Base-by-base conservation (phyloP, 139 green algal genomes). In the Desmodesmus armatus region DNA sequence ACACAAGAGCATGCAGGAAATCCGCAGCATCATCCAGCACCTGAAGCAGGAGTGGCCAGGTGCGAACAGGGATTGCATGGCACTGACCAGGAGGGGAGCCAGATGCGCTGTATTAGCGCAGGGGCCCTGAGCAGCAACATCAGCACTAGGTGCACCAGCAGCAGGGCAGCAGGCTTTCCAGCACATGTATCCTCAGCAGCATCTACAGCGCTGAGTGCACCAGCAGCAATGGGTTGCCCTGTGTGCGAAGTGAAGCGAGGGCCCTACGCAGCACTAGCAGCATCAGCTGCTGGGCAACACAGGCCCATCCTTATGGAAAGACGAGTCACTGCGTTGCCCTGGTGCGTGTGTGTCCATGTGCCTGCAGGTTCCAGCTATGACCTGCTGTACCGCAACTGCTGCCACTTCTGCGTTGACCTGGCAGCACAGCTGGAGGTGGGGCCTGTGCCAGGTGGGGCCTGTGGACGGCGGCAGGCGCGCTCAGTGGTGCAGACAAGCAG, bases 361-460 rank as follows among this genome's bases (percentile, higher is more conserved):
- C 6, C 3, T 43, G 43, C 73, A 55, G 41, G 62, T 3, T 41
- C 6, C 63, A 79, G 63, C 17, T 97, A 97, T 73, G 94, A 97
- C 75, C 84, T 96, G 49, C 86, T 96, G 47, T 63, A 49, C 11
- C 89, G 81, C 27, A 97, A 97, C 83, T 97, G 94, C 86, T 96
- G 94, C 85, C 92, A 96, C 85, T 97, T 97, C 60, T 96, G 92
- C 47, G 91, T 95, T 43, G 88, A 88, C 39, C 88, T 96, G n/a
- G 89, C 81, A 44, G n/a, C 63, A 7, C 53, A 53, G 63, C 85
- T 97, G 33, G 90, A 87, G 0, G 87, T 89, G 65, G 58, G 70
- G 21, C 71, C 71, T 11, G 80, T 87, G 29, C 89, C 89, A 47
- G 89, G 89, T 88, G 58, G 4, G 81, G 58, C 33, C n/a, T n/a